Conservation (phyloP, 2,329 filamentous ascomycete species). For the Colletotrichum sp. region DNA sequence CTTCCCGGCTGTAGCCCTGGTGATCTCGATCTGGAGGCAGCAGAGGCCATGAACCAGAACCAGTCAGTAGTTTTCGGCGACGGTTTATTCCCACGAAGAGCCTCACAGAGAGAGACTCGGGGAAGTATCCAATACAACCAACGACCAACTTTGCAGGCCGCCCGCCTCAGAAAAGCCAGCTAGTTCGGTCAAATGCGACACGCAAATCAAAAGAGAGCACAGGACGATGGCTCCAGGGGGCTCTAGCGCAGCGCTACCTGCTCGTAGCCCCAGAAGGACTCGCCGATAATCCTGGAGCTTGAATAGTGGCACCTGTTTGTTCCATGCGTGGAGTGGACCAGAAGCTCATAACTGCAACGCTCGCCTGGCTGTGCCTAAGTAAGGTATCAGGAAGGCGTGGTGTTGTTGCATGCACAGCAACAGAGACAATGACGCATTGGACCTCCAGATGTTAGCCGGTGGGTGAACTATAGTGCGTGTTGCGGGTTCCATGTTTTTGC, state of each 20-base stretch:
- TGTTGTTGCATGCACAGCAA: neutral
- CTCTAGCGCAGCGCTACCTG: neutral
- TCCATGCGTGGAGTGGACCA: neutral
- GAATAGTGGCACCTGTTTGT: conserved; percentile 1
- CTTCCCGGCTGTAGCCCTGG: neutral
- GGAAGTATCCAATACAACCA: neutral
- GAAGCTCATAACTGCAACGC: neutral
- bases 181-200: neutral
- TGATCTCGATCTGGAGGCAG: neutral
- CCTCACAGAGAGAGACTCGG: neutral
- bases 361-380: neutral
- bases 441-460: neutral
- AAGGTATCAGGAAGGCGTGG: neutral
- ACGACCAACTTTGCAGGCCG: neutral
- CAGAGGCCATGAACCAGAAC: neutral
- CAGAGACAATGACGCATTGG: neutral
- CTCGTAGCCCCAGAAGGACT: conserved; percentile 2
- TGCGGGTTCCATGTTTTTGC: neutral
- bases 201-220: neutral
- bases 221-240: neutral
- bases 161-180: neutral
- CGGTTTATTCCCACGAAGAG: neutral
- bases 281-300: conserved; percentile 11
- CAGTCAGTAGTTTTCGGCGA: neutral
- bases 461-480: neutral